Base-by-base conservation (phyloP, 495 filamentous ascomycete genomes). In the Rhypophila decipiens region DNA sequence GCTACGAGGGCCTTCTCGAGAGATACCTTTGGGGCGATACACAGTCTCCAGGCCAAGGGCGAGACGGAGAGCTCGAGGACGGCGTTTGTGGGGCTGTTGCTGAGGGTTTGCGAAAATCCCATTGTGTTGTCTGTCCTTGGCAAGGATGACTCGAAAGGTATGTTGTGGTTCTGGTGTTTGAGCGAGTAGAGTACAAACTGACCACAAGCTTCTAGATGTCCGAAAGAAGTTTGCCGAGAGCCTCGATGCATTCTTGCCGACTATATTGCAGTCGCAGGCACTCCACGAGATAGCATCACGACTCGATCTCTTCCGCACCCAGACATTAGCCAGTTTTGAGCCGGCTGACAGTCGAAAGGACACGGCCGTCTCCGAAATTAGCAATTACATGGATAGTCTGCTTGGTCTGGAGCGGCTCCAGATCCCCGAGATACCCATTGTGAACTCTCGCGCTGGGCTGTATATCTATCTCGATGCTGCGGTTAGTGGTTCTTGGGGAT, bases 401-500 rank as follows among this genome's bases (percentile, higher is more conserved):
- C 69, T 79, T 50, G 69, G 62, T n/a, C 47, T 77, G 27, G 74
- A 74, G 59, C 83, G 57, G 55, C 71, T 66, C 59, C 76, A 57
- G 59, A 61, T 93, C 2, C 71, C 82, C 21, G 84, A 90, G 53
- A 65, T 84, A 4, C 83, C 85, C 1, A 68, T 74, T 5, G 67
- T 85, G 10, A 86, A 88, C 61, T 85, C 89, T n/a, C 78, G 90
- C 69, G 90, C 89, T 42, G 88, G 88, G 38, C 71, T 97, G 52
- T 97, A 90, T 64, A 74, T 96, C n/a, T 96, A 91, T 61, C 70
- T 98, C 24, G 90, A 88, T 62, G 81, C 90, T 39, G 75, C 87
- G 69, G 86, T 95, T 70, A 60, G 75, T 23, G 20, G 33, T 34
- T 0, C 18, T 11, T 17, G 34, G 41, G 21, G 21, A 9, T 24